Conservation (phyloP, 352 stramenopile species). For the Pythium pyrilobum region DNA sequence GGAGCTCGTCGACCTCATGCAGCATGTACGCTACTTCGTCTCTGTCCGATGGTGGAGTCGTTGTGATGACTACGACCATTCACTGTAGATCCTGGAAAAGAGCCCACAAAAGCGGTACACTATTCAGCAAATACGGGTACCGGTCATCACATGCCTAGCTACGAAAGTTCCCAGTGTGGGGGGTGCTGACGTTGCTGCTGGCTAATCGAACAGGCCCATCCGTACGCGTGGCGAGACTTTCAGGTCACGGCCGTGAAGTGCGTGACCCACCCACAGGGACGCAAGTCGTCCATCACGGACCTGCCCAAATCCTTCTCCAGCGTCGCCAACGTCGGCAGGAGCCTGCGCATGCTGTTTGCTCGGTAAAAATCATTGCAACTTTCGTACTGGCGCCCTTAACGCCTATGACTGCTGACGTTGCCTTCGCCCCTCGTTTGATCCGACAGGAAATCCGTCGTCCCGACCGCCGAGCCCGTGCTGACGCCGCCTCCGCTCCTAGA, state of each 20-base stretch:
- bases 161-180: no score
- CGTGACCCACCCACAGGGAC: slow-evolving; percentile 45
- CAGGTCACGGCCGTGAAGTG: slow-evolving; percentile 66
- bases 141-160: no score
- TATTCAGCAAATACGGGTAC: slow-evolving; percentile 65
- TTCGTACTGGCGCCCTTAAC: no score
- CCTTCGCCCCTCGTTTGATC: not conserved
- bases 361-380: slow-evolving; percentile 27
- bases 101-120: slow-evolving; percentile 52
- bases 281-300: slow-evolving; percentile 28
- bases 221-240: slow-evolving; percentile 72
- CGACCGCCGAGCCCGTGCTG: not conserved
- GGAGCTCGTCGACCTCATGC: slow-evolving; percentile 55
- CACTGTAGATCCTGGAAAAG: slow-evolving; percentile 68
- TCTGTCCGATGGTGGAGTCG: not conserved
- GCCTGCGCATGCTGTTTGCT: slow-evolving; percentile 45
- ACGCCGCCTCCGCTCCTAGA: not conserved
- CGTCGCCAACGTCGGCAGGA: slow-evolving; percentile 54
- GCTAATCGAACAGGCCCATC: slow-evolving; percentile 33
- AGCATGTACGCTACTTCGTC: slow-evolving; percentile 33
- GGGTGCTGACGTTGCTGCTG: no score
- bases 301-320: slow-evolving; percentile 34
- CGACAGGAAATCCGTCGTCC: slow-evolving; percentile 17
- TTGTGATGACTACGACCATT: not conserved
- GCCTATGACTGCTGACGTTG: not conserved